Percentiles rank a stretch among this genome's conserved stretches.
Conservation (phyloP, 2,329 filamentous ascomycete genomes). For the Colletotrichum tamarilloi region DNA sequence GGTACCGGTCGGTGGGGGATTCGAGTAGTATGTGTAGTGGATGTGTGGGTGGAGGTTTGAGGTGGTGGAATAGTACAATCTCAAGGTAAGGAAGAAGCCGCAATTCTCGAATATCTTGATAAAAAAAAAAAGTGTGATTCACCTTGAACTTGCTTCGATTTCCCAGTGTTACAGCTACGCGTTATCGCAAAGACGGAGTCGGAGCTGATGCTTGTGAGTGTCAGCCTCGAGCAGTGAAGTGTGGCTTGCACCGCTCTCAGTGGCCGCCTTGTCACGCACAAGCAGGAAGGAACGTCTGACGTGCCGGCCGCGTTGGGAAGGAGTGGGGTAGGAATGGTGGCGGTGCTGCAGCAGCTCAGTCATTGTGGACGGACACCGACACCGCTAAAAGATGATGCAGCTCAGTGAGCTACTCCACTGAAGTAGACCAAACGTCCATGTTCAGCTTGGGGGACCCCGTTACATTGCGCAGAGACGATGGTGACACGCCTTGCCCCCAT, state of each 20-base stretch:
- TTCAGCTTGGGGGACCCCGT: not conserved
- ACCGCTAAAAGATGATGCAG: not conserved
- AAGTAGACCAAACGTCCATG: not conserved
- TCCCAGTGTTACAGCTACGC: not conserved
- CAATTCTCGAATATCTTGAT: slow-evolving; percentile 43
- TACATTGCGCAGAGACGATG: slow-evolving; percentile 14
- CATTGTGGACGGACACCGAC: not conserved
- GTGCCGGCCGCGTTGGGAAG: not conserved
- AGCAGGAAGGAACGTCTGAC: slow-evolving; percentile 5
- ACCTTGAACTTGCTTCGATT: not conserved
- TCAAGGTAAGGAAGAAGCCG: slow-evolving; percentile 31
- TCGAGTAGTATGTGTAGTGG: not conserved
- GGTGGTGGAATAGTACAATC: not conserved
- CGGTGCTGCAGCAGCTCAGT: slow-evolving; percentile 12
- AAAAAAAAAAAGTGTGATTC: not conserved
- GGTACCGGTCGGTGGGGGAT: not conserved
- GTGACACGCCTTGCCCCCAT: slow-evolving; percentile 14
- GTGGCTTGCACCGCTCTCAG: slow-evolving; percentile 29
- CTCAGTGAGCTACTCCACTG: not conserved
- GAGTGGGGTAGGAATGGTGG: slow-evolving; percentile 32
- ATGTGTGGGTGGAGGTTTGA: not conserved
- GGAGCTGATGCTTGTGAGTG: slow-evolving; percentile 22
- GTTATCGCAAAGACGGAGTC: slow-evolving; percentile 20
- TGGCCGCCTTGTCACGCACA: slow-evolving; percentile 14
- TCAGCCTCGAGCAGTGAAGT: slow-evolving; percentile 31